Percentiles rank a stretch among this genome's conserved stretches.
phyloP scores from a whole-genome alignment of 2,329 filamentous ascomycete genomes.

The Penicillium sp. region DNA sequence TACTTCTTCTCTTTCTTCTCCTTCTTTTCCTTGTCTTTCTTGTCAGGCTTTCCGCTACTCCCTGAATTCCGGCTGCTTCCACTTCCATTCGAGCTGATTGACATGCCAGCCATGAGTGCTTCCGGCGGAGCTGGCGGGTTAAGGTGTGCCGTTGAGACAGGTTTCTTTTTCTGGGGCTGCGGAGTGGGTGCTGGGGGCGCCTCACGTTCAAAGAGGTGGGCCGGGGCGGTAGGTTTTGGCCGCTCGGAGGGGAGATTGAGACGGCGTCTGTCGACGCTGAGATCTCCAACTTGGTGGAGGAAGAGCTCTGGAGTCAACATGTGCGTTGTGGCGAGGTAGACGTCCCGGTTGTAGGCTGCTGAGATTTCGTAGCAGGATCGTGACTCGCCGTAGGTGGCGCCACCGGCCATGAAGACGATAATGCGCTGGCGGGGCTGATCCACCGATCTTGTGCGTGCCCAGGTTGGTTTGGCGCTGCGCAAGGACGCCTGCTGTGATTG shows the following conservation, averaged over 20 bases:
- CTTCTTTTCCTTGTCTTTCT: conserved; percentile 46
- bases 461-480: conserved; percentile 87
- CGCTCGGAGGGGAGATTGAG: conserved; percentile 78
- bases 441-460: conserved; percentile 76
- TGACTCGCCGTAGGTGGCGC: conserved; percentile 88
- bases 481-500: conserved; percentile 65
- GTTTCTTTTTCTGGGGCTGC: conserved; percentile 25
- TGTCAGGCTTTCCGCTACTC: conserved; percentile 30
- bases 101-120: conserved; percentile 38
- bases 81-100: conserved; percentile 31
- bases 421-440: conserved; percentile 84
- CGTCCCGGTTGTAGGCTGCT: conserved; percentile 66
- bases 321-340: conserved; percentile 86
- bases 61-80: conserved; percentile 23
- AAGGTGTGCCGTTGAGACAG: conserved; percentile 20
- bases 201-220: conserved; percentile 77
- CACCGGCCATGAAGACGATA: conserved; percentile 91
- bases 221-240: conserved; percentile 75
- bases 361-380: conserved; percentile 85
- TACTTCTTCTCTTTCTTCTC: conserved; percentile 58
- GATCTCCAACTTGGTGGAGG: conserved; percentile 74
- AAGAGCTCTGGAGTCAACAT: conserved; percentile 87
- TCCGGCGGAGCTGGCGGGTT: conserved; percentile 31
- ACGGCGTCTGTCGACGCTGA: conserved; percentile 68
- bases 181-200: conserved; percentile 51